phyloP scores from a whole-genome alignment of 1,284 basidiomycete genomes.

The Vanrija humicola region DNA sequence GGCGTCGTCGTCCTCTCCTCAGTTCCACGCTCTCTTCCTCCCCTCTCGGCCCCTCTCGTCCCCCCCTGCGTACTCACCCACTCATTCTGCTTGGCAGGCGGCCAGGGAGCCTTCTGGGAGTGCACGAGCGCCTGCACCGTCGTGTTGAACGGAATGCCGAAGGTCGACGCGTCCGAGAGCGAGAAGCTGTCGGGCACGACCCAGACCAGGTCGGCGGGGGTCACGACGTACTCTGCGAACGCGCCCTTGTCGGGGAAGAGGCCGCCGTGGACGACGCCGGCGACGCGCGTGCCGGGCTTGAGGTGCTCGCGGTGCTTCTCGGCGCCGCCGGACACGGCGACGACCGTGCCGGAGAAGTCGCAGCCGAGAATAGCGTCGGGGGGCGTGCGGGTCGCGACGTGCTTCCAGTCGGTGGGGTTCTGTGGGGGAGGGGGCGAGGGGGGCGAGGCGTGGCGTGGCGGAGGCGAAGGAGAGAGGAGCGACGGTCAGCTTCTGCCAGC shows the following conservation, averaged over 20 bases:
- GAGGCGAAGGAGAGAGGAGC: neutral
- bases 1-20: no score
- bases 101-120: slow-evolving; percentile 10
- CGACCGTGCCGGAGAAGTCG: slow-evolving; percentile 52
- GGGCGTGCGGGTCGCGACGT: slow-evolving; percentile 6
- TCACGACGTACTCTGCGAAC: slow-evolving; percentile 51
- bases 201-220: slow-evolving; percentile 23
- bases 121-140: slow-evolving; percentile 18
- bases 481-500: neutral
- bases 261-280: slow-evolving; percentile 53
- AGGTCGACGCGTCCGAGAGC: slow-evolving; percentile 49
- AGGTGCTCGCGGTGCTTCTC: slow-evolving; percentile 4
- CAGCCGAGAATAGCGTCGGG: slow-evolving; percentile 14
- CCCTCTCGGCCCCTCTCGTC: no score
- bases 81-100: slow-evolving; percentile 12
- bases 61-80: slow-evolving; percentile 19
- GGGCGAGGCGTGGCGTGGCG: neutral
- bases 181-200: slow-evolving; percentile 24
- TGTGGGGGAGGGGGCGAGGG: neutral
- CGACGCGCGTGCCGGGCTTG: slow-evolving; percentile 51
- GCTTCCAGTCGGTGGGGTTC: slow-evolving; percentile 48
- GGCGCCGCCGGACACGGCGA: slow-evolving; percentile 21
- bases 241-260: slow-evolving; percentile 42
- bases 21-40: neutral
- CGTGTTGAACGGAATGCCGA: slow-evolving; percentile 42